phyloP scores from a whole-genome alignment of 1,284 basidiomycete species.

The Lentinula novae-zelandiae region DNA sequence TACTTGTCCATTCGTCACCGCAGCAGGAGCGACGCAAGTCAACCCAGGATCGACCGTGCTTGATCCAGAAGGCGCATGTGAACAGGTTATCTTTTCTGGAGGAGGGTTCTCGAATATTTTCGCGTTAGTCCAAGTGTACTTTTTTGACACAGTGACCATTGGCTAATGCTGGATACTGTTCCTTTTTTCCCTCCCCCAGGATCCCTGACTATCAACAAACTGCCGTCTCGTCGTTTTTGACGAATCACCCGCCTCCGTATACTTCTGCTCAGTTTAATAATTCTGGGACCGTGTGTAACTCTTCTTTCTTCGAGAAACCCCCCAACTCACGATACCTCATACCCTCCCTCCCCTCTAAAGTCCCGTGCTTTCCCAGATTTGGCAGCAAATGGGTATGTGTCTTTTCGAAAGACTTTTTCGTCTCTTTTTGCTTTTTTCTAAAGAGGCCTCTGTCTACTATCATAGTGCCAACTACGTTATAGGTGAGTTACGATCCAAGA shows the following conservation, averaged over 20 bases:
- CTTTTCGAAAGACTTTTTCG: not conserved
- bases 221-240: slow-evolving; percentile 26
- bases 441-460: slow-evolving; percentile 1
- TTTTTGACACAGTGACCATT: no score
- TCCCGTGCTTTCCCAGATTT: slow-evolving; percentile 47
- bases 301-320: not conserved
- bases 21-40: slow-evolving; percentile 52
- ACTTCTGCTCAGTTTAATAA: slow-evolving; percentile 42
- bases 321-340: not conserved
- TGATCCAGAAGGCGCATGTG: slow-evolving; percentile 37
- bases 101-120: slow-evolving; percentile 49
- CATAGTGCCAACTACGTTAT: slow-evolving; percentile 42
- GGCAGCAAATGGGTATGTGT: slow-evolving; percentile 34
- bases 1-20: slow-evolving; percentile 49
- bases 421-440: not conserved
- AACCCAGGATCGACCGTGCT: slow-evolving; percentile 34
- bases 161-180: no score
- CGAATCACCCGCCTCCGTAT: slow-evolving; percentile 38
- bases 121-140: slow-evolving; percentile 20
- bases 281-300: slow-evolving; percentile 34
- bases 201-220: slow-evolving; percentile 16
- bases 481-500: slow-evolving; percentile 15
- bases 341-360: slow-evolving; percentile 14
- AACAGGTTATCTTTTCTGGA: slow-evolving; percentile 38
- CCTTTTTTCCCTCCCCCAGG: slow-evolving; percentile 27